Percentiles rank a stretch among this genome's conserved stretches.
Conservation (phyloP, 75 land plant species). For the Adiantum capillusveneris region DNA sequence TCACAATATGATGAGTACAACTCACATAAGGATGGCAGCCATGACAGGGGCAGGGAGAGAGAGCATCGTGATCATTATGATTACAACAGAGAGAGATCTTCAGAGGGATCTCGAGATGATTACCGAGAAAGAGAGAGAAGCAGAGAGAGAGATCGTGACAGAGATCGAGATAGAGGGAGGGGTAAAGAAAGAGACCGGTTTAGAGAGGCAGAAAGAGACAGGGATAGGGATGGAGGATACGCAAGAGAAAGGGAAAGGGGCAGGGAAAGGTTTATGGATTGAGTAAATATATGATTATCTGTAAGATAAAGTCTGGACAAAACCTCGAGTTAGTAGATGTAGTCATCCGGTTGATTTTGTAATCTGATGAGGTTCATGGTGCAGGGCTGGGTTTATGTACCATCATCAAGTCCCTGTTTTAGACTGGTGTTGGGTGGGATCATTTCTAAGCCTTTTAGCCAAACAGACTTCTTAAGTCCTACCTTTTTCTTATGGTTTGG, state of each 20-base stretch:
- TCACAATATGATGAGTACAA: constrained; percentile 12
- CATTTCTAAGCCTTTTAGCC: no score
- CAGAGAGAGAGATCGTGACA: constrained; percentile 29
- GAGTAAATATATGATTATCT: not conserved
- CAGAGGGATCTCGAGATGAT: constrained; percentile 44
- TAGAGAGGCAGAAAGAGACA: constrained; percentile 16
- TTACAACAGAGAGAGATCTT: constrained; percentile 19
- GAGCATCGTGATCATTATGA: constrained; percentile 17
- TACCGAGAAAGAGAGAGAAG: constrained; percentile 41
- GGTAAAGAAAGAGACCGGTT: constrained; percentile 25
- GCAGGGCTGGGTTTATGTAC: no score
- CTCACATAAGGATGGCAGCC: constrained; percentile 5
- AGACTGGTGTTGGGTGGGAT: no score
- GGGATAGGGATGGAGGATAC: constrained; percentile 45
- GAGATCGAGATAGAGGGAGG: constrained; percentile 23
- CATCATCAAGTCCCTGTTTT: no score
- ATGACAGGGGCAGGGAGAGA: constrained; percentile 26
- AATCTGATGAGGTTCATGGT: no score
- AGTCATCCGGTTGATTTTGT: no score
- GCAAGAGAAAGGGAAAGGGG: constrained; percentile 44
- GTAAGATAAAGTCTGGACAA: no score
- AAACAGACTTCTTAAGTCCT: no score
- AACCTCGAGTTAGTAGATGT: no score
- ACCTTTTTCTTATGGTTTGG: no score
- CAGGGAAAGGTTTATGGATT: constrained; percentile 28